Base-by-base conservation (phyloP, 2,329 filamentous ascomycete species). In the Sphaceloma murrayae region DNA sequence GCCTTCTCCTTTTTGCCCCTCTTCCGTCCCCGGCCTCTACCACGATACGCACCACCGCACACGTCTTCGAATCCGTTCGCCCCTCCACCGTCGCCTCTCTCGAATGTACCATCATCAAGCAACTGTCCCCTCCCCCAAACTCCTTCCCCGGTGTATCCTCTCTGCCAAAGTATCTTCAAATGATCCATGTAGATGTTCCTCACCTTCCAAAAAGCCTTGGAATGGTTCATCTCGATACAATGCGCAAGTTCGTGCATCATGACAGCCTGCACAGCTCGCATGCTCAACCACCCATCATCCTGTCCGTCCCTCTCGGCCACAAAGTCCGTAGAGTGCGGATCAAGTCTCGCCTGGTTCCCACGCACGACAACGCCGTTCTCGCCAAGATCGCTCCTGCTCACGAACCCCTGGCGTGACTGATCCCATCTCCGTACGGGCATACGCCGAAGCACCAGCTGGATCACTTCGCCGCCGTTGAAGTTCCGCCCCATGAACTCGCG, bases 201-300 rank as follows among this genome's bases (percentile, higher is more conserved):
- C 13, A 88, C 80, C 7, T 74, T 73, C 85, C 86, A 94, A 56
- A 94, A 94, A 2, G 75, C 77, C 45, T 75, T 73, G 1, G 78
- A 82, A 59, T 94, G 86, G 60, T 94, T 93, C 87, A 94, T 94
- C 59, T 94, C 81, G 61, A 85, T 82, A 69, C 83, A 88, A 61
- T 93, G 85, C 2, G 85, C 85, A 21, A 93, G 68, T 56, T 91
- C 85, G 59, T 94, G 86, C 77, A 93, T 88, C 86, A 94, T 93
- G 52, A 93, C 85, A 83, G 91, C 89, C 62, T 91, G 84, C 11
- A 94, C 83, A 56, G 87, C 86, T 49, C 77, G 70, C 57, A 91
- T 87, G 0, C 84, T 82, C 16, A 94, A 67, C 86, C 86, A 94
- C 47, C 60, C 53, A 5, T 69, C 69, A 67, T 73, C 48, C 18